These are phyloP conservation scores for Pholiota conissans DNA, from an alignment of 768 basidiomycete species.

Conservation along the genomic window DNA sequence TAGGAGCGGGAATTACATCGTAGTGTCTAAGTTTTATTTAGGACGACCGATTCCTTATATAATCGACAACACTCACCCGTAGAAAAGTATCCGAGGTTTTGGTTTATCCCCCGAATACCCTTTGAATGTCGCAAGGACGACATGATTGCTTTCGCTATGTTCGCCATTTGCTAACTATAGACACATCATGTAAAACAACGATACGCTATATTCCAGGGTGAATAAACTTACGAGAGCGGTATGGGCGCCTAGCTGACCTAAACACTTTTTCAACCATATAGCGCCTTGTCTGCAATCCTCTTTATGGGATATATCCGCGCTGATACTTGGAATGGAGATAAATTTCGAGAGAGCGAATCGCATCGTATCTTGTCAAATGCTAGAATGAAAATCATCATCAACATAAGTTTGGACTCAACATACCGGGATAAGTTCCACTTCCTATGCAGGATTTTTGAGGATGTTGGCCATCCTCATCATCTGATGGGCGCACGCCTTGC, in stretches of 20 bases:
- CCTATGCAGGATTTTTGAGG: slow-evolving; percentile 18
- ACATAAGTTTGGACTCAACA: background rate
- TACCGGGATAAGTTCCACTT: slow-evolving; percentile 26
- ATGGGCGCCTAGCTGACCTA: slow-evolving; percentile 85
- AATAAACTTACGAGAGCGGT: slow-evolving; percentile 59
- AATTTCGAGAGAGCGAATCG: slow-evolving; percentile 82
- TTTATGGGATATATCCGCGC: slow-evolving; percentile 59
- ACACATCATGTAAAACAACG: background rate
- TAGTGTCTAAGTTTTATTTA: slow-evolving; percentile 67
- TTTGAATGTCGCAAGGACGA: slow-evolving; percentile 87
- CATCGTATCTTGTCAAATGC: slow-evolving; percentile 58
- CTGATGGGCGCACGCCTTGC: slow-evolving; percentile 16
- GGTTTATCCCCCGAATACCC: slow-evolving; percentile 59
- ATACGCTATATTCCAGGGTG: background rate
- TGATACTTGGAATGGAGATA: slow-evolving; percentile 85
- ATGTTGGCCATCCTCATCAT: slow-evolving; percentile 16
- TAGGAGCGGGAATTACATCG: slow-evolving; percentile 87
- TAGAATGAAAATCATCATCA: background rate
- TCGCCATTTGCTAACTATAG: slow-evolving; percentile 74
- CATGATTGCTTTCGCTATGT: slow-evolving; percentile 62
- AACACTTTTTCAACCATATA: slow-evolving; percentile 87
- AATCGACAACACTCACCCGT: slow-evolving; percentile 56
- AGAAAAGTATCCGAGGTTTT: slow-evolving; percentile 83
- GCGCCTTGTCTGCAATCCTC: slow-evolving; percentile 95
- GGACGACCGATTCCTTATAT: background rate